Percentiles rank a stretch among this genome's conserved stretches.
These are phyloP conservation scores for Tuctoria greenei DNA, from an alignment of 176 grass and related monocot species.

Conservation along the genomic window DNA sequence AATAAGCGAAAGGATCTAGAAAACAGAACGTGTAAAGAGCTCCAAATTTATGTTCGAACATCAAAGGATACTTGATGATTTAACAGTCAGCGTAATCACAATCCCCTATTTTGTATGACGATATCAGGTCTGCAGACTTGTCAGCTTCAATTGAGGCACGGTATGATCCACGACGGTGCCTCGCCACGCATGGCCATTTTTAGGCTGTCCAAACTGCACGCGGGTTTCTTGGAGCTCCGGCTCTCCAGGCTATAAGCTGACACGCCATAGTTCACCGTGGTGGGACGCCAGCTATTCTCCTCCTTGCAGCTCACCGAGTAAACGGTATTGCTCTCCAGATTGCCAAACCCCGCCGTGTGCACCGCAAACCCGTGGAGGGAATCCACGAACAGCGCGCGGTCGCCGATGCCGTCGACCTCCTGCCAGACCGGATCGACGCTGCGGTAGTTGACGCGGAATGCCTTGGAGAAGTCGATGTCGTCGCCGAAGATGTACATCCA, in stretches of 20 bases:
- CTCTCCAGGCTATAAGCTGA: conserved; percentile 32
- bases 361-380: conserved; percentile 40
- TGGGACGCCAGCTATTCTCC: background rate
- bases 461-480: conserved; percentile 49
- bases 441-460: conserved; percentile 37
- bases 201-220: conserved; percentile 17
- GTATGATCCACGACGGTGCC: conserved; percentile 44
- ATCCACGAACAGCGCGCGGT: conserved; percentile 41
- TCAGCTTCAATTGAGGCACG: conserved; percentile 31
- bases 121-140: background rate
- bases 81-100: background rate
- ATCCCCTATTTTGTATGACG: background rate
- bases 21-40: background rate
- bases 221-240: conserved; percentile 33
- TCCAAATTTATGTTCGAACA: too few relatives aligned
- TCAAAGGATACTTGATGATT: too few relatives aligned
- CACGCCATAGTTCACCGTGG: conserved; percentile 33
- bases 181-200: conserved; percentile 23
- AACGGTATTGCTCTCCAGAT: conserved; percentile 37
- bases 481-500: conserved; percentile 47
- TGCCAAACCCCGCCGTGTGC: conserved; percentile 31
- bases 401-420: conserved; percentile 37
- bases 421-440: conserved; percentile 17
- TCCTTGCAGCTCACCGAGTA: conserved; percentile 42
- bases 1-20: conserved; percentile 1